A percentile compares a stretch with the other conserved stretches of the same genome.
phyloP scores from a whole-genome alignment of 2,329 filamentous ascomycete genomes.

The Dactylellina sp. region DNA sequence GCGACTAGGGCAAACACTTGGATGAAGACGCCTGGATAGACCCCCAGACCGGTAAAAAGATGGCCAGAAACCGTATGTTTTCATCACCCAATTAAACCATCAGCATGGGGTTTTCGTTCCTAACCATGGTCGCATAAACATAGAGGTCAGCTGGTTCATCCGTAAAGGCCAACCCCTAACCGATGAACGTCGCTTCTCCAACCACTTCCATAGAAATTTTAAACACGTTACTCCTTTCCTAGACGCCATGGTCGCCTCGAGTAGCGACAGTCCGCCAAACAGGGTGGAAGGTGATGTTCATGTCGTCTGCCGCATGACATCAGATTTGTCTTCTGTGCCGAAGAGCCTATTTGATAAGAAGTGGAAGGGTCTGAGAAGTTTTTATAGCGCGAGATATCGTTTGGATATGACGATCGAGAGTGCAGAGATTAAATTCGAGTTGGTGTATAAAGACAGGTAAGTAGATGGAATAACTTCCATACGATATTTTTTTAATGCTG shows the following conservation, averaged over 20 bases:
- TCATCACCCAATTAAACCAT: not conserved
- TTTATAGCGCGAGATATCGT: constrained; percentile 53
- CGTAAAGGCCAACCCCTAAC: constrained; percentile 53
- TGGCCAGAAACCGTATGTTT: constrained; percentile 53
- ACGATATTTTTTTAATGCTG: not conserved
- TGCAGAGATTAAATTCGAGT: constrained; percentile 54
- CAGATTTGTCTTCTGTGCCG: constrained; percentile 41
- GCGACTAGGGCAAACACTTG: constrained; percentile 36
- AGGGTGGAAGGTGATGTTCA: constrained; percentile 53
- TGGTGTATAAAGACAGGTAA: constrained; percentile 54
- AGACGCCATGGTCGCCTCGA: constrained; percentile 56
- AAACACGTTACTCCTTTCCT: constrained; percentile 51
- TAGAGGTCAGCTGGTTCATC: constrained; percentile 56
- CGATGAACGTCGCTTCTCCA: constrained; percentile 54
- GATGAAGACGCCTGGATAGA: constrained; percentile 55
- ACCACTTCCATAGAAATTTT: constrained; percentile 55
- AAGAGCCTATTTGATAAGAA: constrained; percentile 53
- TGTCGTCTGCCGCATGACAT: constrained; percentile 54
- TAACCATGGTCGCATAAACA: no score
- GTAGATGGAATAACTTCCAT: not conserved
- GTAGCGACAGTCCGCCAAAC: constrained; percentile 48
- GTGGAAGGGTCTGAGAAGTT: constrained; percentile 50
- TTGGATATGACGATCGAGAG: constrained; percentile 56
- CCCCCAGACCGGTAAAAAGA: constrained; percentile 50
- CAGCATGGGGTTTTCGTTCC: no score